These are phyloP conservation scores for Pythium rishiriense DNA, from an alignment of 352 stramenopile genomes.

Conservation along the genomic window DNA sequence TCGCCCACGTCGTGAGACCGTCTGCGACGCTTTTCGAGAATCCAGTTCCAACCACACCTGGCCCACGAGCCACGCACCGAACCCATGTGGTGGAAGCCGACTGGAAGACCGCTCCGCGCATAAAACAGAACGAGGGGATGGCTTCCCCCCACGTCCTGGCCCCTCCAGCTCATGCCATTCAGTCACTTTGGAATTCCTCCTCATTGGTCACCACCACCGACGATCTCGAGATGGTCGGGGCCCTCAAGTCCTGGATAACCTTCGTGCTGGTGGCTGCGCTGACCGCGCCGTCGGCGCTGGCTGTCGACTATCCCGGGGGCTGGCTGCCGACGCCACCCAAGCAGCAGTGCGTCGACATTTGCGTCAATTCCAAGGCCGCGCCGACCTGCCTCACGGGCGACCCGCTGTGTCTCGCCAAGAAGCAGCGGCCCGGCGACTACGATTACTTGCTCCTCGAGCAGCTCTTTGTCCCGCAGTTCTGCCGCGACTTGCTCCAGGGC, in stretches of 20 bases:
- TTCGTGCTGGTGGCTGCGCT: background rate
- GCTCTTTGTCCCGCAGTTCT: slow-evolving; percentile 81
- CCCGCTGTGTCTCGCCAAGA: slow-evolving; percentile 55
- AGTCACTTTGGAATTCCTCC: no score
- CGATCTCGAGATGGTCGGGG: background rate
- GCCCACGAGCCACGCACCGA: no score
- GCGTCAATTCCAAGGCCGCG: slow-evolving; percentile 52
- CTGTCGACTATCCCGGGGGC: slow-evolving; percentile 61
- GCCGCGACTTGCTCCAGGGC: slow-evolving; percentile 67
- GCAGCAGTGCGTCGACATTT: slow-evolving; percentile 75
- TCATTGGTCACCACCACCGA: background rate
- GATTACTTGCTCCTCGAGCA: slow-evolving; percentile 83
- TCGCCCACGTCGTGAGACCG: no score
- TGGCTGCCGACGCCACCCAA: slow-evolving; percentile 49
- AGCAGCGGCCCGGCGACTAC: slow-evolving; percentile 64
- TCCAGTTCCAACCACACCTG: no score
- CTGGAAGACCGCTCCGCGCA: no score
- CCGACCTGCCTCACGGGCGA: slow-evolving; percentile 58
- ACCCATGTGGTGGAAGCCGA: no score
- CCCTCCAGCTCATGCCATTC: no score
- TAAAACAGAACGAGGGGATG: no score
- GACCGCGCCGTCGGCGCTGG: slow-evolving; percentile 1
- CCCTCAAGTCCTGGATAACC: background rate
- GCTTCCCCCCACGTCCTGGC: no score
- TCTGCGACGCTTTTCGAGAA: no score